phyloP scores from a whole-genome alignment of 805 yeast species.

The Sporopachydermia quercuum region DNA sequence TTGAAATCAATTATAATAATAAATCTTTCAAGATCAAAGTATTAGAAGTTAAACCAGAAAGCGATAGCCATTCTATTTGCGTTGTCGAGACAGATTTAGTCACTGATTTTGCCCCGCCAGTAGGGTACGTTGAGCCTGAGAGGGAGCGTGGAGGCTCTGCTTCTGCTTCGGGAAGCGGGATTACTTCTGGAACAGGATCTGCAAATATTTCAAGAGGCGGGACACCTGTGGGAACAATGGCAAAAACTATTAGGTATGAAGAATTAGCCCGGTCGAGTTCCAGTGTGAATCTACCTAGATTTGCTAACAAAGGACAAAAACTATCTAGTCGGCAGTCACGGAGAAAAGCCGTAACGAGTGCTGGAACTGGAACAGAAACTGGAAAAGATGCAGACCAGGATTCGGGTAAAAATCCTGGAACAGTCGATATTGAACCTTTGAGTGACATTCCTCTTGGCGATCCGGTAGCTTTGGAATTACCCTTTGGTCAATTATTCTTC shows the following conservation, averaged over 20 bases:
- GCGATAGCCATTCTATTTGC: constrained; percentile 54
- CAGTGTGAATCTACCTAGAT: constrained; percentile 17
- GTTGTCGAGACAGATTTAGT: constrained; percentile 94
- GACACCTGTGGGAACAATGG: constrained; percentile 61
- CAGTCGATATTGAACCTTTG: constrained; percentile 20
- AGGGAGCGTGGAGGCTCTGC: constrained; percentile 10
- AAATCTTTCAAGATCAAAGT: constrained; percentile 67
- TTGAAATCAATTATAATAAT: constrained; percentile 75
- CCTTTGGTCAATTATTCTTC: constrained; percentile 80
- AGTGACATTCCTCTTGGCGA: constrained; percentile 37
- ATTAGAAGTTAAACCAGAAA: constrained; percentile 74
- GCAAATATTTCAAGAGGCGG: neutral
- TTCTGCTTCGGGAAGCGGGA: constrained; percentile 8
- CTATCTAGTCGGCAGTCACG: constrained; percentile 29
- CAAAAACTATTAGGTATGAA: constrained; percentile 52
- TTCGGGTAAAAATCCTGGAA: neutral
- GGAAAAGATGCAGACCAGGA: constrained; percentile 5
- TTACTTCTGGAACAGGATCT: constrained; percentile 7
- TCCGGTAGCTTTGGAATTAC: constrained; percentile 59
- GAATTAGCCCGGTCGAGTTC: constrained; percentile 33
- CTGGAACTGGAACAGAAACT: constrained; percentile 5
- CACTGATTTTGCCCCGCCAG: constrained; percentile 98
- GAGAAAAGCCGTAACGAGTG: constrained; percentile 6
- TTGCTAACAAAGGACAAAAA: constrained; percentile 53
- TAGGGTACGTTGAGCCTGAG: constrained; percentile 92